Evolutionary conservation across 352 stramenopile species (phyloP).

Genomic region (Saprolegnia parasitica): DNA sequence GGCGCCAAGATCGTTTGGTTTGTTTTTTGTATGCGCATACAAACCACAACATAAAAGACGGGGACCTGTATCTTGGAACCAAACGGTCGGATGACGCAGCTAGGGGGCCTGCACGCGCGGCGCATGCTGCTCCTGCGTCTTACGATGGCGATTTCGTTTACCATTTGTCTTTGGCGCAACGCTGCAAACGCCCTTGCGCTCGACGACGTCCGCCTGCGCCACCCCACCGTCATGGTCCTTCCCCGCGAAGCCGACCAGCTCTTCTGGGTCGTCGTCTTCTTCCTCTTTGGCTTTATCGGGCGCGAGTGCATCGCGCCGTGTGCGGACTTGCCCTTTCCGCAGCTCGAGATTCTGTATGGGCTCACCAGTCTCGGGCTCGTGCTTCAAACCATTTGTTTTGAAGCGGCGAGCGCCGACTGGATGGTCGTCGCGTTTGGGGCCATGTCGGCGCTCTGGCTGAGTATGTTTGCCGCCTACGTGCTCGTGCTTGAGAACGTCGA

Average conservation of each 20-base stretch:
- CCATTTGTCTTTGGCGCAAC: background rate
- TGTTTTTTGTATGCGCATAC: background rate
- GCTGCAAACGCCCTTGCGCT: background rate
- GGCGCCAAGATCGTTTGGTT: background rate
- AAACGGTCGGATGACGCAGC: too few species aligned
- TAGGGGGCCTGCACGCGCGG: background rate
- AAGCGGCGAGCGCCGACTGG: background rate
- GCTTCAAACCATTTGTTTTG: background rate
- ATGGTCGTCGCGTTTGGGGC: background rate
- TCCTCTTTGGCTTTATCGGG: background rate
- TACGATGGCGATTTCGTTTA: background rate
- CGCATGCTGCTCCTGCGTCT: background rate
- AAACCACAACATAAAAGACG: background rate
- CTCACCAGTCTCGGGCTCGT: background rate
- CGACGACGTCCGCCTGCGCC: background rate
- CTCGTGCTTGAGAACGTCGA: background rate
- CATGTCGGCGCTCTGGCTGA: background rate
- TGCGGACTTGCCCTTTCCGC: background rate
- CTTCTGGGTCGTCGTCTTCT: background rate
- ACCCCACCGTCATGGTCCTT: background rate
- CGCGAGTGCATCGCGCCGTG: background rate
- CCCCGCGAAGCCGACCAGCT: background rate
- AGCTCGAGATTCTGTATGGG: background rate
- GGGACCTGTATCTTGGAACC: background rate
- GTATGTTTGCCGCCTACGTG: background rate